A percentile compares a stretch with the other conserved stretches of the same genome.
Evolutionary conservation across 2,329 filamentous ascomycete genomes (phyloP).

Genomic region (Penicillium sp.): DNA sequence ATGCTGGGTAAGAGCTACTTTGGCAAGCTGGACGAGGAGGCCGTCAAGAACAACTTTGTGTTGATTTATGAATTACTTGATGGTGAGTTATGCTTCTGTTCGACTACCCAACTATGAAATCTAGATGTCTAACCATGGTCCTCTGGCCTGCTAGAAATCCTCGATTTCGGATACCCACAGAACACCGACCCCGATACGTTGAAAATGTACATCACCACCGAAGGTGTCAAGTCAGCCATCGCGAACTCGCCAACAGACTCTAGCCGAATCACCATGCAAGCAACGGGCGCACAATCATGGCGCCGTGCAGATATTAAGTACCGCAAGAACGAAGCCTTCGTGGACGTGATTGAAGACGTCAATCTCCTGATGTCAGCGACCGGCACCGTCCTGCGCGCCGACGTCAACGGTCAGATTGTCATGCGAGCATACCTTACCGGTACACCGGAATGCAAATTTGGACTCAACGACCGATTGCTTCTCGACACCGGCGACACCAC

Average conservation of each 20-base stretch:
- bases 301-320: constrained; percentile 97
- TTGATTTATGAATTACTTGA: constrained; percentile 96
- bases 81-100: constrained; percentile 53
- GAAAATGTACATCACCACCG: constrained; percentile 99
- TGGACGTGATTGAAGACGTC: constrained; percentile 98
- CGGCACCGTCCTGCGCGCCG: constrained; percentile 88
- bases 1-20: constrained; percentile 93
- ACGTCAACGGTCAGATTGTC: constrained; percentile 95
- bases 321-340: constrained; percentile 98
- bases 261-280: constrained; percentile 98
- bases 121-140: not conserved
- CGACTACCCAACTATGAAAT: not conserved
- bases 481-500: constrained; percentile 75
- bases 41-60: constrained; percentile 99
- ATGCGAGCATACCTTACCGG: constrained; percentile 96
- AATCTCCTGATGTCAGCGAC: constrained; percentile 99
- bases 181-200: constrained; percentile 98
- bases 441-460: constrained; percentile 98
- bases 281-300: constrained; percentile 95
- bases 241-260: constrained; percentile 76
- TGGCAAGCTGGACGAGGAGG: constrained; percentile 98
- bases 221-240: constrained; percentile 86
- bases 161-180: constrained; percentile 98
- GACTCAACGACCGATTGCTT: constrained; percentile 89
- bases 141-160: constrained; percentile 66